Conservation (phyloP, 768 basidiomycete genomes). For the Macrolepiota dolichaula region DNA sequence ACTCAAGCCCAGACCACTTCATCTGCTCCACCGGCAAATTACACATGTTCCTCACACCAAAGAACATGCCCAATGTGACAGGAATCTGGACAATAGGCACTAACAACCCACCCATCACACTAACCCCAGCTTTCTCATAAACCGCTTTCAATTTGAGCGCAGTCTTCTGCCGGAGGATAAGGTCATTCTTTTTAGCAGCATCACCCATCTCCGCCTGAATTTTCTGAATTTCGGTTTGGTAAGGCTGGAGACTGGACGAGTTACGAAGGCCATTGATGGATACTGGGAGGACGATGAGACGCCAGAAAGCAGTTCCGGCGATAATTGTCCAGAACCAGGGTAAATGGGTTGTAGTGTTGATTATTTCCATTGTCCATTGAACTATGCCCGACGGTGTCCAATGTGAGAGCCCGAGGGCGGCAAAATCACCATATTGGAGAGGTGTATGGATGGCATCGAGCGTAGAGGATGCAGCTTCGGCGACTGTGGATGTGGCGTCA, state of each 20-base stretch:
- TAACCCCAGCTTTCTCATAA: constrained; percentile 64
- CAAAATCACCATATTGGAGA: constrained; percentile 70
- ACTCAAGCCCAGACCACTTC: constrained; percentile 67
- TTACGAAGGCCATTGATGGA: constrained; percentile 54
- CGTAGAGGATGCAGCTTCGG: constrained; percentile 16
- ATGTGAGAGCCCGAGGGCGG: constrained; percentile 57
- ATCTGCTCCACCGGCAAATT: constrained; percentile 71
- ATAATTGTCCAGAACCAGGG: constrained; percentile 88
- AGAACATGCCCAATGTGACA: constrained; percentile 79
- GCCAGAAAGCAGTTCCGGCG: constrained; percentile 57
- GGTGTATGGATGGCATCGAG: constrained; percentile 34
- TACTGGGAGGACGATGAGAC: constrained; percentile 57
- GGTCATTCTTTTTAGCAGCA: constrained; percentile 30
- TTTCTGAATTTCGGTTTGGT: constrained; percentile 49
- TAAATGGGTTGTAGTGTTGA: constrained; percentile 67
- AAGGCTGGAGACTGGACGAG: constrained; percentile 55
- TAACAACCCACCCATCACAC: constrained; percentile 46
- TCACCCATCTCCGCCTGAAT: constrained; percentile 42
- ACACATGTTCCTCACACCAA: constrained; percentile 72
- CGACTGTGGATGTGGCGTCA: background rate
- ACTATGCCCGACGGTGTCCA: constrained; percentile 68
- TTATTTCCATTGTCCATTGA: constrained; percentile 59
- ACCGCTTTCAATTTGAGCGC: constrained; percentile 52
- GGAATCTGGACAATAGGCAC: constrained; percentile 62
- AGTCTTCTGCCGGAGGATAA: constrained; percentile 49